Percentiles rank a stretch among this genome's conserved stretches.
These are phyloP conservation scores for Alternaria alternata DNA, from an alignment of 2,329 filamentous ascomycete species.

Conservation along the genomic window DNA sequence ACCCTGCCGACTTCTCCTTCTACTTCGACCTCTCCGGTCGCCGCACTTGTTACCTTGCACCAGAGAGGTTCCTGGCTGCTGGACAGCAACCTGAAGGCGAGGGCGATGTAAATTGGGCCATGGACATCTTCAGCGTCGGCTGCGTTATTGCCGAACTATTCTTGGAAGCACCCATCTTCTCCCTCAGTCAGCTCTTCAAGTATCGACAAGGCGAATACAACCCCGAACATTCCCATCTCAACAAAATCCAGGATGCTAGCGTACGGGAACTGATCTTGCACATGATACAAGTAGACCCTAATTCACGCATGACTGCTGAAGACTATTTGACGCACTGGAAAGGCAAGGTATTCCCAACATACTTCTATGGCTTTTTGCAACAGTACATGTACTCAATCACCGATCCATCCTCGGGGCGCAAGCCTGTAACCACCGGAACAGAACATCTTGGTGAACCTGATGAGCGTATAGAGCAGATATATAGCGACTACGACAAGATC, in stretches of 20 bases:
- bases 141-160: constrained; percentile 98
- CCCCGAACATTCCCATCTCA: constrained; percentile 79
- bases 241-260: constrained; percentile 85
- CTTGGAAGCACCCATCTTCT: constrained; percentile 95
- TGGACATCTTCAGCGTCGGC: constrained; percentile 97
- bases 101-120: constrained; percentile 81
- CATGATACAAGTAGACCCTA: constrained; percentile 95
- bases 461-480: constrained; percentile 92
- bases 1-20: constrained; percentile 96
- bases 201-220: constrained; percentile 94
- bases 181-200: constrained; percentile 92
- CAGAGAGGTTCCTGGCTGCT: constrained; percentile 84
- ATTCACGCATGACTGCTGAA: constrained; percentile 90
- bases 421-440: constrained; percentile 70
- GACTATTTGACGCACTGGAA: constrained; percentile 95
- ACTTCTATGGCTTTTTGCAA: constrained; percentile 97
- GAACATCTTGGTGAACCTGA: constrained; percentile 86
- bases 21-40: constrained; percentile 95
- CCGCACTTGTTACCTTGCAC: constrained; percentile 92
- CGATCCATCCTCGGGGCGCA: constrained; percentile 82
- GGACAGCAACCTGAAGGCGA: constrained; percentile 70
- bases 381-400: constrained; percentile 98
- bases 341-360: constrained; percentile 89
- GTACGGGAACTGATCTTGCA: constrained; percentile 88
- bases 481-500: constrained; percentile 96